Percentiles rank a stretch among this genome's conserved stretches.
Evolutionary conservation across 2,329 filamentous ascomycete genomes (phyloP).

Genomic region (Seiridium cupressi): DNA sequence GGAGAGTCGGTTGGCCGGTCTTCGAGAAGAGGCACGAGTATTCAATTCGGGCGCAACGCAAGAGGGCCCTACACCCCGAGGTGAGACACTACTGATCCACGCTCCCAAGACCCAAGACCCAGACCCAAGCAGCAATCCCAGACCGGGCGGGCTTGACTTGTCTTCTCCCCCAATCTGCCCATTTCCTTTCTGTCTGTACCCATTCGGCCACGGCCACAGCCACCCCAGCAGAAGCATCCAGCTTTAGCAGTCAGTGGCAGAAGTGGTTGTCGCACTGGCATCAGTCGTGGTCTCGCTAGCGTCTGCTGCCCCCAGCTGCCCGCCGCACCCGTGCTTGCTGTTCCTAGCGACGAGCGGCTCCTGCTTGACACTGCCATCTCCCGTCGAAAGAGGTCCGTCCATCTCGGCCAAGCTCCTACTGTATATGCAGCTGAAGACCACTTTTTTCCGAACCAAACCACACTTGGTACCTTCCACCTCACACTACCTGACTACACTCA

Average conservation of each 20-base stretch:
- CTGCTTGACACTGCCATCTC: slow-evolving; percentile 1
- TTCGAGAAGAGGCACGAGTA: not conserved
- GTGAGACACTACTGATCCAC: slow-evolving; percentile 4
- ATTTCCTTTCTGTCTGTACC: too few species aligned
- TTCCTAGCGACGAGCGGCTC: not conserved
- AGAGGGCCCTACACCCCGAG: not conserved
- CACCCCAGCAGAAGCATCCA: too few species aligned
- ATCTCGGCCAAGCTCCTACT: not conserved
- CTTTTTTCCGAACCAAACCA: not conserved
- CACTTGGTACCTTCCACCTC: not conserved
- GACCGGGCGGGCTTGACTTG: not conserved
- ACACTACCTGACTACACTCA: not conserved
- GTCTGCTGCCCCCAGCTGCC: slow-evolving; percentile 2
- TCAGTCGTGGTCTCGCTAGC: not conserved
- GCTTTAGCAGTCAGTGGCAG: too few species aligned
- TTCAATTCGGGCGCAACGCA: not conserved
- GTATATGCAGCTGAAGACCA: not conserved
- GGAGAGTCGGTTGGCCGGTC: not conserved
- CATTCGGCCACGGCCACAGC: too few species aligned
- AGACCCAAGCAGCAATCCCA: too few species aligned
- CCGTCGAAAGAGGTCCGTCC: not conserved
- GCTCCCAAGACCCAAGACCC: not conserved
- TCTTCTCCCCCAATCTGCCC: not conserved
- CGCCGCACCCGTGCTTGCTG: not conserved
- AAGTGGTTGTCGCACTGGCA: not conserved